These are phyloP conservation scores for Chrysopogon serrulatus DNA, from an alignment of 176 grass and related monocot genomes.

Conservation along the genomic window DNA sequence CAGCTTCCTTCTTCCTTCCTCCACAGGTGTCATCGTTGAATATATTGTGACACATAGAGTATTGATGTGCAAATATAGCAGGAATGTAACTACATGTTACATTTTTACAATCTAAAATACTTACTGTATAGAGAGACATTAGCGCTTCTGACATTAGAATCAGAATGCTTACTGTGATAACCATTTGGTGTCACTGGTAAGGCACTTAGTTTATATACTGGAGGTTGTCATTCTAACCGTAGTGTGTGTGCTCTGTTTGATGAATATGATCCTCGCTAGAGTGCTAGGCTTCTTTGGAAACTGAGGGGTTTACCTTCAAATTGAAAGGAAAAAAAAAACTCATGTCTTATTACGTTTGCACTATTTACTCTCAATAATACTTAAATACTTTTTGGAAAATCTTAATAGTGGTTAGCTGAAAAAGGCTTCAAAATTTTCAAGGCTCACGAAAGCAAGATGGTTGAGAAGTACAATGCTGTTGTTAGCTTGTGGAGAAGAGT, in stretches of 20 bases:
- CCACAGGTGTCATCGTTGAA: background rate
- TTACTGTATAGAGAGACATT: background rate
- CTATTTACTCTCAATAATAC: background rate
- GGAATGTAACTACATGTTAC: background rate
- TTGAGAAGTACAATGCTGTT: constrained; percentile 94
- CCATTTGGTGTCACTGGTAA: background rate
- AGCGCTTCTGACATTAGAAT: background rate
- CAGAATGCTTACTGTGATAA: background rate
- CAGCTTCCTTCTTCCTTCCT: background rate
- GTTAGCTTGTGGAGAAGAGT: constrained; percentile 90
- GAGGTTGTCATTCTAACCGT: background rate
- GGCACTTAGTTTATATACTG: background rate
- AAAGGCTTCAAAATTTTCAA: constrained; percentile 83
- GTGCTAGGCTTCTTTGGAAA: background rate
- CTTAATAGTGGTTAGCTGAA: constrained; percentile 59
- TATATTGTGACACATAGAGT: background rate
- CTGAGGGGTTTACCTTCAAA: background rate
- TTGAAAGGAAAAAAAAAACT: background rate
- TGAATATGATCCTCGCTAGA: background rate
- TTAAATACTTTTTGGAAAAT: background rate
- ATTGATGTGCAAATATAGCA: background rate
- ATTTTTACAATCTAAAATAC: background rate
- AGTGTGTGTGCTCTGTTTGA: background rate
- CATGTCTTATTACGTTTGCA: background rate
- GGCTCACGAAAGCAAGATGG: constrained; percentile 53